A percentile compares a stretch with the other conserved stretches of the same genome.
Conservation (phyloP, 1,139 yeast genomes). For the Taphrina flavorubra region DNA sequence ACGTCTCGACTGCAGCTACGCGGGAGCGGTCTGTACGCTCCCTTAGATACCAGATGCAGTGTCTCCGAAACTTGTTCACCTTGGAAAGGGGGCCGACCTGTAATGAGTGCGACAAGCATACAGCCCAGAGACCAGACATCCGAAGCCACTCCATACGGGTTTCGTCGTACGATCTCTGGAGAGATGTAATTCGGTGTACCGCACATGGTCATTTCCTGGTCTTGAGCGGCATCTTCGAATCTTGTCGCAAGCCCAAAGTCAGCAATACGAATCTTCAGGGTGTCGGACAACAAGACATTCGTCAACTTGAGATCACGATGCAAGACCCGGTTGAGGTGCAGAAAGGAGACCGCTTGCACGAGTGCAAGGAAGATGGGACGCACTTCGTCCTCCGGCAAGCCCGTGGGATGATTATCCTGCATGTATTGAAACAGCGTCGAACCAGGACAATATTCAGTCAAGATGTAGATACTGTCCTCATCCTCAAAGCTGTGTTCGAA, state of each 20-base stretch:
- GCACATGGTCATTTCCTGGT: slow-evolving; percentile 49
- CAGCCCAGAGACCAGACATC: slow-evolving; percentile 68
- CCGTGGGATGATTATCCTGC: slow-evolving; percentile 32
- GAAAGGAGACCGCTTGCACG: slow-evolving; percentile 69
- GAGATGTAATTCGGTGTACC: slow-evolving; percentile 52
- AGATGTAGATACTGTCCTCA: slow-evolving; percentile 86
- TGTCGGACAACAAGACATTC: slow-evolving; percentile 51
- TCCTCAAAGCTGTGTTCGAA: slow-evolving; percentile 95
- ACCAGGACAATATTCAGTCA: slow-evolving; percentile 91
- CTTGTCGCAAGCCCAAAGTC: slow-evolving; percentile 42
- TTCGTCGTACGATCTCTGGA: slow-evolving; percentile 62
- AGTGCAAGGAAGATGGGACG: slow-evolving; percentile 72
- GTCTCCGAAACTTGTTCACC: slow-evolving; percentile 50
- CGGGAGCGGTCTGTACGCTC: slow-evolving; percentile 40
- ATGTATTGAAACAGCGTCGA: slow-evolving; percentile 57
- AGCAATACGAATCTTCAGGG: slow-evolving; percentile 36
- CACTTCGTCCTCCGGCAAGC: slow-evolving; percentile 38
- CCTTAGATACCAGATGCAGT: slow-evolving; percentile 34
- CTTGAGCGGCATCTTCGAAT: slow-evolving; percentile 41
- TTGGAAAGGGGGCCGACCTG: slow-evolving; percentile 61
- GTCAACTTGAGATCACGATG: slow-evolving; percentile 91
- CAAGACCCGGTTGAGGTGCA: slow-evolving; percentile 70
- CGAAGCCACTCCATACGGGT: slow-evolving; percentile 61
- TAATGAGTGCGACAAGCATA: slow-evolving; percentile 64
- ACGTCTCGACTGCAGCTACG: slow-evolving; percentile 36